These are phyloP conservation scores for Candida multigemmis DNA, from an alignment of 805 yeast genomes.

Conservation along the genomic window DNA sequence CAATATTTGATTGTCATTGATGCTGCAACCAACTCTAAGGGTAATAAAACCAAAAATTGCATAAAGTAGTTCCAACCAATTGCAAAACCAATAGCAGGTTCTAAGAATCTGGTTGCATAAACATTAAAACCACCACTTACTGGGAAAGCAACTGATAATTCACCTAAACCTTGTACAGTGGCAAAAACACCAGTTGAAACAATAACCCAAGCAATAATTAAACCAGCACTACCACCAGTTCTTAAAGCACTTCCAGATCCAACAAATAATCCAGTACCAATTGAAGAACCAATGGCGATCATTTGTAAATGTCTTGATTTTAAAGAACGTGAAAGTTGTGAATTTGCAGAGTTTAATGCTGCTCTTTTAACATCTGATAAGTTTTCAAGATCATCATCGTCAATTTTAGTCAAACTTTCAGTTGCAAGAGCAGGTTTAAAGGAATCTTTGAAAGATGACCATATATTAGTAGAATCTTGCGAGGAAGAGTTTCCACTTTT, in stretches of 20 bases:
- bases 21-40: conserved; percentile 38
- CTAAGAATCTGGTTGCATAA: conserved; percentile 29
- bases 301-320: conserved; percentile 11
- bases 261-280: conserved; percentile 48
- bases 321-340: conserved; percentile 18
- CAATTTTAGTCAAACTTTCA: conserved; percentile 3
- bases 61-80: conserved; percentile 36
- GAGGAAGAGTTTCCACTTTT: conserved; percentile 1
- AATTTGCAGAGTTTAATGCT: conserved; percentile 23
- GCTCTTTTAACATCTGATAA: conserved; percentile 25
- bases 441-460: conserved; percentile 21
- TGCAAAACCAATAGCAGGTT: conserved; percentile 38
- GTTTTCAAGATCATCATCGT: conserved; percentile 2
- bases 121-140: conserved; percentile 24
- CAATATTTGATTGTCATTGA: conserved; percentile 39
- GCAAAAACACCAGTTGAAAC: conserved; percentile 35
- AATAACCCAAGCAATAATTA: conserved; percentile 39
- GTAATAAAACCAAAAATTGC: conserved; percentile 23
- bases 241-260: conserved; percentile 44
- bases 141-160: conserved; percentile 28
- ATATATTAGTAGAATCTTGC: conserved; percentile 1
- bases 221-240: conserved; percentile 33
- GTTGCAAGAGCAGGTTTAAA: conserved; percentile 18
- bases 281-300: conserved; percentile 14
- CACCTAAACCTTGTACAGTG: conserved; percentile 31